Conservation (phyloP, 352 stramenopile species). For the Pythium scleroteichum region DNA sequence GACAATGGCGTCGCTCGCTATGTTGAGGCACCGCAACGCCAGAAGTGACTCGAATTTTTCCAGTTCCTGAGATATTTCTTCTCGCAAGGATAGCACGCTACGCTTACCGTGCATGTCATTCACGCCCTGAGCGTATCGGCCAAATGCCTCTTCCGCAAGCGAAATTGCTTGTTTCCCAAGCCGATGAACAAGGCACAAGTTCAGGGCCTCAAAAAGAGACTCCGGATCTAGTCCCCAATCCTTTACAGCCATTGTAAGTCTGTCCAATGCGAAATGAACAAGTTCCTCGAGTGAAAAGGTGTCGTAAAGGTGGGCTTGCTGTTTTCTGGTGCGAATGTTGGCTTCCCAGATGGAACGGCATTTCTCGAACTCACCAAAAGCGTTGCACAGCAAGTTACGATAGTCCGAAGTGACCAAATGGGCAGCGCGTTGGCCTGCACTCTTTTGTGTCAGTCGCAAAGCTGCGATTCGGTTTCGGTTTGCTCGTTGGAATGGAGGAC, state of each 20-base stretch:
- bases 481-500: constrained; percentile 44
- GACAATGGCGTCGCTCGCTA: constrained; percentile 40
- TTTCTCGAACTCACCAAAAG: constrained; percentile 45
- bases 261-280: constrained; percentile 49
- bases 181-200: constrained; percentile 56
- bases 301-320: constrained; percentile 29
- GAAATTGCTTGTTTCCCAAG: constrained; percentile 42
- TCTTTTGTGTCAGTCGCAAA: constrained; percentile 38
- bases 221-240: constrained; percentile 71
- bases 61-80: constrained; percentile 71
- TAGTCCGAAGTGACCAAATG: constrained; percentile 56
- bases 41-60: constrained; percentile 68
- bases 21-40: constrained; percentile 61
- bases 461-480: constrained; percentile 53
- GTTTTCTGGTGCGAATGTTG: constrained; percentile 30
- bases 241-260: constrained; percentile 63
- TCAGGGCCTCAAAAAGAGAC: constrained; percentile 64
- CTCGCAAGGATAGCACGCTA: constrained; percentile 48
- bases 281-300: constrained; percentile 43
- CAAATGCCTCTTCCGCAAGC: constrained; percentile 52
- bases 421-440: constrained; percentile 38
- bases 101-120: constrained; percentile 57
- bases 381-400: constrained; percentile 31
- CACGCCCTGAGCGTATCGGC: constrained; percentile 48
- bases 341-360: constrained; percentile 54